These are phyloP conservation scores for Talaromyces wortmannii DNA, from an alignment of 495 filamentous ascomycete species.

Conservation along the genomic window DNA sequence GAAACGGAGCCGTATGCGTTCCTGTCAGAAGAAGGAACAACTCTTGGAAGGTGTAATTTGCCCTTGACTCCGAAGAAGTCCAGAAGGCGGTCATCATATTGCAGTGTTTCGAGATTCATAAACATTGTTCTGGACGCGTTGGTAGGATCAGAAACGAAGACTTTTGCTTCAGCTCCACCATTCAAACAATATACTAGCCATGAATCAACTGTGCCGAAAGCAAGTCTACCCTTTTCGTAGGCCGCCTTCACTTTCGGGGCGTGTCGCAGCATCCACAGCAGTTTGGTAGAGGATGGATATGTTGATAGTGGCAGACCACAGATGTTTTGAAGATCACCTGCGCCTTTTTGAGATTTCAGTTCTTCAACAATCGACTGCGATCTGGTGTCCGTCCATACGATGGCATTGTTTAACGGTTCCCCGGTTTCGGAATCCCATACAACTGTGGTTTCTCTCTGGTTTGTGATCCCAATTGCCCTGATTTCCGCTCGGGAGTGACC, in stretches of 20 bases:
- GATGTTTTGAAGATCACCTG: conserved; percentile 59
- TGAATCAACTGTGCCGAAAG: conserved; percentile 88
- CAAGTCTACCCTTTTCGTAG: conserved; percentile 69
- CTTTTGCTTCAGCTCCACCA: conserved; percentile 58
- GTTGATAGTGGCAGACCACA: conserved; percentile 90
- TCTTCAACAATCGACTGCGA: conserved; percentile 71
- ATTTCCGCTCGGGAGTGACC: conserved; percentile 65
- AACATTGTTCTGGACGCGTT: conserved; percentile 97
- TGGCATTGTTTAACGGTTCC: conserved; percentile 78
- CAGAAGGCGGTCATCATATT: conserved; percentile 77
- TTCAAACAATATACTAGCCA: conserved; percentile 92
- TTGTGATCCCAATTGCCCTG: conserved; percentile 84
- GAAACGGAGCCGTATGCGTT: conserved; percentile 64
- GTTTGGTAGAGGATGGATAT: conserved; percentile 87
- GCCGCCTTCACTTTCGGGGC: conserved; percentile 66
- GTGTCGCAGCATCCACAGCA: conserved; percentile 78
- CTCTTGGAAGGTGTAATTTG: conserved; percentile 67
- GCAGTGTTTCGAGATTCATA: conserved; percentile 77
- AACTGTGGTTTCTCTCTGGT: conserved; percentile 91
- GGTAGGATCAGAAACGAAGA: conserved; percentile 85
- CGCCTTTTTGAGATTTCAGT: conserved; percentile 56
- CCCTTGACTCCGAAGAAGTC: conserved; percentile 76
- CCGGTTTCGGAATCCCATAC: conserved; percentile 88
- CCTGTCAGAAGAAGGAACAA: conserved; percentile 77
- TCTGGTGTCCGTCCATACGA: conserved; percentile 93